Percentiles rank a stretch among this genome's conserved stretches.
Evolutionary conservation across 345 rosid genomes (phyloP).

Genomic region (Hibiscus mutabilis): DNA sequence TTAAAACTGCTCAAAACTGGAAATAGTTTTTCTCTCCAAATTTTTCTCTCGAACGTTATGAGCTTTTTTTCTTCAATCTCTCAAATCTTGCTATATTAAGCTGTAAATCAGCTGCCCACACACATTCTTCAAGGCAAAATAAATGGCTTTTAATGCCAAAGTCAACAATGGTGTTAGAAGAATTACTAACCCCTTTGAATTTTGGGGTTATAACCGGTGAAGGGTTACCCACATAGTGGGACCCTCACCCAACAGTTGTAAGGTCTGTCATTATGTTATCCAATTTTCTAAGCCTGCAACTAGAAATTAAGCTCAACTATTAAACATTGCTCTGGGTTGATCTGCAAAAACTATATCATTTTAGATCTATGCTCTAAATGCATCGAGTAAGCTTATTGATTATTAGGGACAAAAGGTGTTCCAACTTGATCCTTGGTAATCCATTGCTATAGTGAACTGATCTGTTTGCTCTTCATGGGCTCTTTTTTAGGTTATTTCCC

Average conservation of each 20-base stretch:
- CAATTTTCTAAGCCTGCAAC: background rate
- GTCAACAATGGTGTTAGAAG: too few species aligned
- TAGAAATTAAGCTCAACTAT: background rate
- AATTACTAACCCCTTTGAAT: too few species aligned
- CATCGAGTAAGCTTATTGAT: background rate
- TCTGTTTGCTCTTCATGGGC: background rate
- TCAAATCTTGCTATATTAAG: too few species aligned
- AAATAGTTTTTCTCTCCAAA: too few species aligned
- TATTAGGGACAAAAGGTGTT: background rate
- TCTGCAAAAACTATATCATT: background rate
- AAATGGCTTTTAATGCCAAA: too few species aligned
- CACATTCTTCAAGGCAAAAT: too few species aligned
- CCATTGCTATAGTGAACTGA: background rate
- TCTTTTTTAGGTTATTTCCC: background rate
- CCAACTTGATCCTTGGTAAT: background rate
- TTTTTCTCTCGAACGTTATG: too few species aligned
- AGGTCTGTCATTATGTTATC: conserved; percentile 35
- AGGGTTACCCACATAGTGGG: too few species aligned
- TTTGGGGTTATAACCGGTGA: too few species aligned
- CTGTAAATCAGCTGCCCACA: too few species aligned
- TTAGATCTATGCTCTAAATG: background rate
- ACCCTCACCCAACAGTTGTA: conserved; percentile 69
- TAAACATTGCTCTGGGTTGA: background rate
- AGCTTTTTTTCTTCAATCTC: too few species aligned
- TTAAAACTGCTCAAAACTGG: too few species aligned